These are phyloP conservation scores for Ogataea trehalophila DNA, from an alignment of 805 yeast genomes.

Conservation along the genomic window DNA sequence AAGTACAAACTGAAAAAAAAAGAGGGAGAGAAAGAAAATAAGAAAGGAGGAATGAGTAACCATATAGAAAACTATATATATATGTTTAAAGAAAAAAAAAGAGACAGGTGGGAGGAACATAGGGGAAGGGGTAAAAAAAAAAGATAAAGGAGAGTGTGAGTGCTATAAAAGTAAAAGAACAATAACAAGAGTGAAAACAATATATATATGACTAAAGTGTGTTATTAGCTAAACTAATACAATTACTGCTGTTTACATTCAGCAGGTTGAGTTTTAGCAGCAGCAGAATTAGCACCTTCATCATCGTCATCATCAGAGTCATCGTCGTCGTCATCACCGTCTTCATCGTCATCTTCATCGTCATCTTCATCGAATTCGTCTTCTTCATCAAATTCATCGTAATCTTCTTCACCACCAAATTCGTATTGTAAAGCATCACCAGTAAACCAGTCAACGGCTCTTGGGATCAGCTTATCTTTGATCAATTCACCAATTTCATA, in stretches of 20 bases:
- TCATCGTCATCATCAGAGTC: conserved; percentile 31
- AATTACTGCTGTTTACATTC: conserved; percentile 71
- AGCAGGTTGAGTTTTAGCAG: conserved; percentile 57
- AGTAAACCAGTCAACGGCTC: conserved; percentile 98
- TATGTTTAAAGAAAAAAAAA: too few relatives aligned
- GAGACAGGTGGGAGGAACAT: too few relatives aligned
- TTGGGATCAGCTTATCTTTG: conserved; percentile 91
- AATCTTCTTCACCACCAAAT: conserved; percentile 46
- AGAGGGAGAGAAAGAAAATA: too few relatives aligned
- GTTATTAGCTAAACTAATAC: not conserved
- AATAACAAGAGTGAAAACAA: too few relatives aligned
- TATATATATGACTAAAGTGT: too few relatives aligned
- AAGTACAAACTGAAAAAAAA: too few relatives aligned
- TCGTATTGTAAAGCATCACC: conserved; percentile 89
- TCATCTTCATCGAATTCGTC: conserved; percentile 59
- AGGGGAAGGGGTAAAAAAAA: too few relatives aligned
- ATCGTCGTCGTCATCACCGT: conserved; percentile 40
- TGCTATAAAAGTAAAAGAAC: too few relatives aligned
- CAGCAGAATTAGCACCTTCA: conserved; percentile 31
- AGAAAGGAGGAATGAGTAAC: too few relatives aligned
- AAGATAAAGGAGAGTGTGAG: too few relatives aligned
- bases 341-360: conserved; percentile 60
- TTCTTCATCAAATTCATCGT: conserved; percentile 56
- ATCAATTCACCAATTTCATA: conserved; percentile 95
- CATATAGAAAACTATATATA: too few relatives aligned